Conservation (phyloP, 1,284 basidiomycete species). For the Caloboletus firmus region DNA sequence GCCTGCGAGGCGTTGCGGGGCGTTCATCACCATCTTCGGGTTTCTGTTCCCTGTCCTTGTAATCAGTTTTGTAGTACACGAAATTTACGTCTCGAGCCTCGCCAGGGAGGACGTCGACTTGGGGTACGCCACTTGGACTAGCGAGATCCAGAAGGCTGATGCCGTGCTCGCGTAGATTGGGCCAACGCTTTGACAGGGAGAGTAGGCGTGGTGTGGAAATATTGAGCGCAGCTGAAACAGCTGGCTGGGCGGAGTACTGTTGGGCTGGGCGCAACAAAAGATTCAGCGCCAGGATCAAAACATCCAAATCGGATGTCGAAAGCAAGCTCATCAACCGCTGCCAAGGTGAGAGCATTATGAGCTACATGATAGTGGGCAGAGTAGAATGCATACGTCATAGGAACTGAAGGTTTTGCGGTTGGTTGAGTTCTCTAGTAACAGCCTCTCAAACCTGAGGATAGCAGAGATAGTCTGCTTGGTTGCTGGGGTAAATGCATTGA, state of each 20-base stretch:
- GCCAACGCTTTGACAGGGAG: conserved; percentile 73
- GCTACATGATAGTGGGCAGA: conserved; percentile 10
- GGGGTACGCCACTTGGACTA: conserved; percentile 48
- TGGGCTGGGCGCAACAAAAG: conserved; percentile 91
- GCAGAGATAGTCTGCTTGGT: conserved; percentile 79
- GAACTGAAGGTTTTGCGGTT: conserved; percentile 96
- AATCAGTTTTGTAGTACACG: conserved; percentile 68
- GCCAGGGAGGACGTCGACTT: conserved; percentile 59
- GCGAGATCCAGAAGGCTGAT: conserved; percentile 70
- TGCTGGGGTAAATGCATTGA: conserved; percentile 74
- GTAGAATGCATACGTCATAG: conserved; percentile 78
- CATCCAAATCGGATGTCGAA: conserved; percentile 85
- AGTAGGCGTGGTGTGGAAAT: conserved; percentile 74
- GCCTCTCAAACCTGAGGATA: conserved; percentile 84
- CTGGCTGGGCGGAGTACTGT: conserved; percentile 86
- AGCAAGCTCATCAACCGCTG: conserved; percentile 90
- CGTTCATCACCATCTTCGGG: conserved; percentile 41
- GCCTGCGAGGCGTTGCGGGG: conserved; percentile 40
- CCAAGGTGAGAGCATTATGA: conserved; percentile 5
- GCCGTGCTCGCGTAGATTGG: conserved; percentile 71
- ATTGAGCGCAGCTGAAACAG: conserved; percentile 73
- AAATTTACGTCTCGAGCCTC: conserved; percentile 76
- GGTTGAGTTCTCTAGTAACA: conserved; percentile 96
- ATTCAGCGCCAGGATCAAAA: conserved; percentile 82
- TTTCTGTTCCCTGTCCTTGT: conserved; percentile 45